These are phyloP conservation scores for Mucor velutinosus DNA, from an alignment of 371 early-diverging fungal genomes.

Conservation along the genomic window DNA sequence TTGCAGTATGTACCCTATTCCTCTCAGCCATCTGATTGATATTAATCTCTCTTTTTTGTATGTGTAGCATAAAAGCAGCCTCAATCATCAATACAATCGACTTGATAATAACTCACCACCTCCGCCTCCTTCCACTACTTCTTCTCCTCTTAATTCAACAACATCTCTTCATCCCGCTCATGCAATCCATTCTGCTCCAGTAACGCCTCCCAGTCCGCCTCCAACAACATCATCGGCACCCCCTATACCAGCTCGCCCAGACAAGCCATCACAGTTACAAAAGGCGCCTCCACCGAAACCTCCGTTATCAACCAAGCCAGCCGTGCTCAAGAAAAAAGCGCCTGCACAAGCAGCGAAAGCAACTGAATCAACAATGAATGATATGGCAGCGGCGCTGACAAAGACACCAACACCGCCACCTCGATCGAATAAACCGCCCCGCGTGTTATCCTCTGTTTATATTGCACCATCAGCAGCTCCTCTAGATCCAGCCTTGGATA, in stretches of 20 bases:
- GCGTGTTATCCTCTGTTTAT: conserved; percentile 16
- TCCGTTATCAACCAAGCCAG: conserved; percentile 30
- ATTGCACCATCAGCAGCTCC: conserved; percentile 34
- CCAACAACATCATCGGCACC: conserved; percentile 18
- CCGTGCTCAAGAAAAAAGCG: conserved; percentile 4
- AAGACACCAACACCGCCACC: conserved; percentile 21
- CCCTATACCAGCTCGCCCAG: conserved; percentile 36
- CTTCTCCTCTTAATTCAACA: not conserved
- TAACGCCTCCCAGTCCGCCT: not conserved
- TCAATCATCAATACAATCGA: not conserved
- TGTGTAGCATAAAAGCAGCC: not conserved
- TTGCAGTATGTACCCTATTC: conserved; percentile 8
- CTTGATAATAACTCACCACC: not conserved
- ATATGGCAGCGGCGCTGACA: conserved; percentile 11
- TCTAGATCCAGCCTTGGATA: conserved; percentile 46
- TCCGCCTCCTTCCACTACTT: conserved; percentile 12
- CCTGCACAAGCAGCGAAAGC: not conserved
- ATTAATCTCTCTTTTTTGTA: not conserved
- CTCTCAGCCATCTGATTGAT: not conserved
- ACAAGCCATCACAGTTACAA: conserved; percentile 15
- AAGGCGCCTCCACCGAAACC: conserved; percentile 42
- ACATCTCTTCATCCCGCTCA: not conserved
- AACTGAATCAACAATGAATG: not conserved
- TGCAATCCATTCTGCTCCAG: not conserved
- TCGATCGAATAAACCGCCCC: conserved; percentile 15